Evolutionary conservation across 352 stramenopile genomes (phyloP).

Genomic region (Globisporangium middletonii): DNA sequence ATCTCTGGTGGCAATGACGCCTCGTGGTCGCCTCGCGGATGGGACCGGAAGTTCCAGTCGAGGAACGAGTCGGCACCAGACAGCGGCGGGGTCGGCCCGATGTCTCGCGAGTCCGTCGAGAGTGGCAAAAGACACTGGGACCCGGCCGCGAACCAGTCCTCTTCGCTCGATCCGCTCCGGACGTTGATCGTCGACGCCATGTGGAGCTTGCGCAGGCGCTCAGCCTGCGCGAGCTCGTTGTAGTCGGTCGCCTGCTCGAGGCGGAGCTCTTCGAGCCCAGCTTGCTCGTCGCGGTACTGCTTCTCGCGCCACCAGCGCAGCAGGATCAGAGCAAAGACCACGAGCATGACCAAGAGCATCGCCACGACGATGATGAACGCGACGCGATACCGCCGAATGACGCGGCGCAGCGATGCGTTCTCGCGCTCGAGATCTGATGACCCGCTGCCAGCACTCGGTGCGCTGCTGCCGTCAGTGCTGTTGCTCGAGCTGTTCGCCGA

Average conservation of each 20-base stretch:
- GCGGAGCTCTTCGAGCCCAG: neutral
- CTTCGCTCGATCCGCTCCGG: slow-evolving; percentile 7
- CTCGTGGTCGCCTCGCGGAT: slow-evolving; percentile 4
- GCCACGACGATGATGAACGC: slow-evolving; percentile 6
- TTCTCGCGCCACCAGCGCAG: slow-evolving; percentile 13
- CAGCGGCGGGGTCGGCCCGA: no score
- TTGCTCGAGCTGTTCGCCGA: slow-evolving; percentile 8
- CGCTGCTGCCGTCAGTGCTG: neutral
- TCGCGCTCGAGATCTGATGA: slow-evolving; percentile 11
- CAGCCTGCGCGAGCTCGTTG: neutral
- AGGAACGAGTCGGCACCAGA: slow-evolving; percentile 4
- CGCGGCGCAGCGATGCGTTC: slow-evolving; percentile 5
- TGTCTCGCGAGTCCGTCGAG: neutral
- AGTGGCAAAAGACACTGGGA: neutral
- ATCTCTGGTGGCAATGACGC: neutral
- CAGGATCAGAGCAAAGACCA: slow-evolving; percentile 8
- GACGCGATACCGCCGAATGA: slow-evolving; percentile 4
- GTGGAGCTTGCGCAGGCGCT: slow-evolving; percentile 6
- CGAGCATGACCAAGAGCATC: slow-evolving; percentile 9
- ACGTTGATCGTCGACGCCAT: slow-evolving; percentile 7
- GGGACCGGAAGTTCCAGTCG: slow-evolving; percentile 16
- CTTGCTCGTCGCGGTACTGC: slow-evolving; percentile 12
- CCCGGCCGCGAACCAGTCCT: neutral
- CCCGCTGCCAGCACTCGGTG: neutral
- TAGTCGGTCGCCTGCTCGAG: slow-evolving; percentile 1